Evolutionary conservation across 169 alveolate species (phyloP).

Genomic region (Plasmodium fragile): DNA sequence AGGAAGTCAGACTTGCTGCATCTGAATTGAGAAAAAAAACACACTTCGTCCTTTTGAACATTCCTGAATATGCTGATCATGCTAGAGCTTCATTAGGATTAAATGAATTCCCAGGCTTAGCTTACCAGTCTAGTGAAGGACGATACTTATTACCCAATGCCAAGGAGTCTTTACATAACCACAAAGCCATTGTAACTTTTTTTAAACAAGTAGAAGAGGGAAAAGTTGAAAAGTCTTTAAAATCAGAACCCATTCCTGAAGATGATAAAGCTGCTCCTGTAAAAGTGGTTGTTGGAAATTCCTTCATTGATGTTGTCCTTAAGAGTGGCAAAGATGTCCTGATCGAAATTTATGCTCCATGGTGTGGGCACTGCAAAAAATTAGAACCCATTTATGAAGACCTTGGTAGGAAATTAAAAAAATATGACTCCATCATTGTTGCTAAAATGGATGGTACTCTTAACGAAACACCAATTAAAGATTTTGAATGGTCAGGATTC

Average conservation of each 20-base stretch:
- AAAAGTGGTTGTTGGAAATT: slow-evolving; percentile 83
- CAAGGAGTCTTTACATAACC: slow-evolving; percentile 45
- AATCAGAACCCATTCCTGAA: slow-evolving; percentile 86
- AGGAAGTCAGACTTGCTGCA: slow-evolving; percentile 69
- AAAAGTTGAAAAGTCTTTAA: slow-evolving; percentile 77
- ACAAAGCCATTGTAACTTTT: slow-evolving; percentile 77
- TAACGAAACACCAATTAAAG: slow-evolving; percentile 84
- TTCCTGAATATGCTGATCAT: slow-evolving; percentile 73
- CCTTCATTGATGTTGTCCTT: slow-evolving; percentile 79
- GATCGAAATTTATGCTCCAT: slow-evolving; percentile 85
- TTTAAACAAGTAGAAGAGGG: slow-evolving; percentile 86
- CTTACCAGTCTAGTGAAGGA: slow-evolving; percentile 83
- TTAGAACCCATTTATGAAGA: slow-evolving; percentile 83
- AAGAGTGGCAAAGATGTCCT: slow-evolving; percentile 79
- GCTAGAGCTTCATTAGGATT: slow-evolving; percentile 67
- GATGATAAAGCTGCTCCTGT: slow-evolving; percentile 81
- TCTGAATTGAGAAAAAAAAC: slow-evolving; percentile 66
- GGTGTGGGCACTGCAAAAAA: slow-evolving; percentile 87
- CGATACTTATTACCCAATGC: slow-evolving; percentile 79
- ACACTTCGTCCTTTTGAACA: slow-evolving; percentile 57
- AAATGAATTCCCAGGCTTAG: slow-evolving; percentile 83
- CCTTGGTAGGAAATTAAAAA: slow-evolving; percentile 79
- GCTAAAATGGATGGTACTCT: slow-evolving; percentile 85
- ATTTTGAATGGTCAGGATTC: slow-evolving; percentile 85
- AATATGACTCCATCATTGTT: slow-evolving; percentile 79